Evolutionary conservation across 2,329 filamentous ascomycete genomes (phyloP), one percentile per base, ranked within the genome.

Genomic region (Aspergillus pseudotamarii): DNA sequence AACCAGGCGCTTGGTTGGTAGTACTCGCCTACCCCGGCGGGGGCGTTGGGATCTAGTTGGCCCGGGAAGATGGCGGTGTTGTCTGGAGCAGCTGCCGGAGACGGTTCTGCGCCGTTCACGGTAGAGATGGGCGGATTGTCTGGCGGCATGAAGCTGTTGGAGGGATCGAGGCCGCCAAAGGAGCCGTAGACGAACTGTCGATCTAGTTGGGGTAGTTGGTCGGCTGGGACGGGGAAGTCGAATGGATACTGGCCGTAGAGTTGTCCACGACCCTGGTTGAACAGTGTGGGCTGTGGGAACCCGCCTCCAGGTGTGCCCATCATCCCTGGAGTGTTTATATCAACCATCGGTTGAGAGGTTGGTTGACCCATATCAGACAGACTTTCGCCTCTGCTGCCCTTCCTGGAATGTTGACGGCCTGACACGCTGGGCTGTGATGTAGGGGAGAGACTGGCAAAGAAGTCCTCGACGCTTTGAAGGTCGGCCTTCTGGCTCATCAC

Each of bases 381-480:
- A 26, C 64, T 64, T 34, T 73, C 71, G 26, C 71, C 43, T 36
- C 69, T 72, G 68, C 72, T 75, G 58, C 68, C 71, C 57, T 70
- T 71, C 51, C 72, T 69, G 50, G 71, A 66, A 57, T 73, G 69
- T 34, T 75, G 87, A 79, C 67, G 87, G n/a, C 38, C 38, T n/a
- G 79, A 76, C 8, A 79, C 71, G 19, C 79, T 79, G 9, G 80
- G 74, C 62, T 80, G 80, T 8, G 77, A 83, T 0, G 84, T 85
- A 14, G 91, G 89, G 1, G 89, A 91, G 43, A 96, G 82, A 56
- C 89, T 92, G 6, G 91, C 91, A 74, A 98, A 94, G 79, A 96
- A 97, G 69, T 98, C 93, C 72, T 97, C 94, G 0, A 97, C 93
- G 4, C 92, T 96, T 72, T 95, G 92, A n/a, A 97, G 82, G 74